phyloP scores from a whole-genome alignment of 129 eudicot species.

The Calendula officinalis region DNA sequence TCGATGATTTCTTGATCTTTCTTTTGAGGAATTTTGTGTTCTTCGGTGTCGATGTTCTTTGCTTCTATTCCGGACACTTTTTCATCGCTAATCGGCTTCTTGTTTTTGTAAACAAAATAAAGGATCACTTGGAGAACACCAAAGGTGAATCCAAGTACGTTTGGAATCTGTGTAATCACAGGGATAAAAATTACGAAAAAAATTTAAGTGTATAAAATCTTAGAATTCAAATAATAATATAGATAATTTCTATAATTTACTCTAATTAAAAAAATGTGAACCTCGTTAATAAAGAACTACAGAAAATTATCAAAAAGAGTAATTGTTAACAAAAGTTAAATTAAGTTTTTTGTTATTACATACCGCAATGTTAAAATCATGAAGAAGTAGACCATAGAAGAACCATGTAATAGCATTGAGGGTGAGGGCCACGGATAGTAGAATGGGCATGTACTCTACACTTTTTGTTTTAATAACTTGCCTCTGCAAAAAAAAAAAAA shows the following conservation, averaged over 20 bases:
- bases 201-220: background rate
- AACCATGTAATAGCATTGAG: too few species aligned
- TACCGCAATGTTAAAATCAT: constrained; percentile 69
- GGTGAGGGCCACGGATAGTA: too few species aligned
- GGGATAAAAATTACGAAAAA: too few species aligned
- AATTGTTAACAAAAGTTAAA: too few species aligned
- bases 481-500: constrained; percentile 39
- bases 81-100: constrained; percentile 34
- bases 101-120: constrained; percentile 43
- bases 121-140: constrained; percentile 58
- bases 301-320: too few species aligned
- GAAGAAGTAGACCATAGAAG: constrained; percentile 37
- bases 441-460: constrained; percentile 4
- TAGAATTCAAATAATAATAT: background rate
- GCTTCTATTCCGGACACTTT: constrained; percentile 26
- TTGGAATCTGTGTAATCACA: constrained; percentile 39
- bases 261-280: too few species aligned
- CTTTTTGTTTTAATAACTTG: constrained; percentile 77
- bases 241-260: too few species aligned
- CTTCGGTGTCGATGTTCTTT: constrained; percentile 14
- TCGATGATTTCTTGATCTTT: constrained; percentile 44
- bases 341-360: background rate
- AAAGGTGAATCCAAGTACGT: constrained; percentile 51
- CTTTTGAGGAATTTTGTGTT: constrained; percentile 11
- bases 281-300: too few species aligned